Evolutionary conservation across 2,329 filamentous ascomycete genomes (phyloP), one percentile per base, ranked within the genome.

Genomic region (Ophiostoma himal-ulmi): DNA sequence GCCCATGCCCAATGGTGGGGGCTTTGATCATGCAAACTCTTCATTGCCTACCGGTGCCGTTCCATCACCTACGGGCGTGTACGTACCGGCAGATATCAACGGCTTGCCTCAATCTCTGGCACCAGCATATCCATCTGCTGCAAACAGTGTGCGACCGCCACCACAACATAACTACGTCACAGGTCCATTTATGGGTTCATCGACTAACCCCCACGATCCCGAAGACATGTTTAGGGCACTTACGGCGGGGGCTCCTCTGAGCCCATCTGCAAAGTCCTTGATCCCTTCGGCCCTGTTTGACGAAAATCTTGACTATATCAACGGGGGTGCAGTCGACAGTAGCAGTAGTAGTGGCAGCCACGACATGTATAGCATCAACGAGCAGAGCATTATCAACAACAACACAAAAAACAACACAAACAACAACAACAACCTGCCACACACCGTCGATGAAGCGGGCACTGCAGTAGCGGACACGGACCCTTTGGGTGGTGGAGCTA

Each of bases 231-330:
- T 89, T 5, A 86, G 86, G 71, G 83, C 83, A 22, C 77, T 90
- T 48, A 88, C 84, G 3, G 85, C 83, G 22, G 88, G 86, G 37
- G 91, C 90, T 1, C 90, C 90, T 0, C 86, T 94, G 77, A 94
- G 91, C 75, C 92, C 92, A 1, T 91, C 90, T 4, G 92, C 91
- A 1, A 88, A 90, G 37, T 85, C 89, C 20, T 82, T 94, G 3
- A 80, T 96, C 20, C 92, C 92, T 0, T 91, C 91, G 1, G 87
- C 86, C 71, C 81, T 90, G 4, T 75, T 76, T 62, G 83, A 89
- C 54, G 88, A 71, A 71, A 70, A 73, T 70, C 77, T 76, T 54
- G 78, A 76, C 73, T 62, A 44, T 44, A 36, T n/a, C 30, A 64
- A 71, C 60, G 57, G 20, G 22, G 64, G n/a, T 34, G 48, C 67